phyloP scores from a whole-genome alignment of 805 yeast species.

The Candida endomychidarum region DNA sequence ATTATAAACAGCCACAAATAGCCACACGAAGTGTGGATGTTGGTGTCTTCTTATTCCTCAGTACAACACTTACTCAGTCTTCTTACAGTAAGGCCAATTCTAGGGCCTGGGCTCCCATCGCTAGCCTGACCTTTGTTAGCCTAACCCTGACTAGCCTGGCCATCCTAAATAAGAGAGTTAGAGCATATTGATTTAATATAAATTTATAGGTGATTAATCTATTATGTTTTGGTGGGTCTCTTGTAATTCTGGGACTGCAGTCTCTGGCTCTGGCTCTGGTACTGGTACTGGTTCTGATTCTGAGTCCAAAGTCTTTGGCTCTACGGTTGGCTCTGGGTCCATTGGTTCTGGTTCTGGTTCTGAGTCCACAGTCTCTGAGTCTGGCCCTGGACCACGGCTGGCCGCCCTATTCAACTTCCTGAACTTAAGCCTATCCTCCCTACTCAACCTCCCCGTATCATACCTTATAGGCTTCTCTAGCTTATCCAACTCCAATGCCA shows the following conservation, averaged over 20 bases:
- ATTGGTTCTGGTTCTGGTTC: neutral
- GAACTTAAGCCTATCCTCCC: conserved; percentile 34
- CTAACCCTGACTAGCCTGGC: too few species aligned
- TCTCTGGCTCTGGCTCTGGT: neutral
- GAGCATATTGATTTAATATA: too few species aligned
- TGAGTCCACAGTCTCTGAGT: neutral
- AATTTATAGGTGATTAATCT: too few species aligned
- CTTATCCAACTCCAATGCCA: conserved; percentile 33
- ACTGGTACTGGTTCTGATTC: too few species aligned
- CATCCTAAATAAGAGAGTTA: too few species aligned
- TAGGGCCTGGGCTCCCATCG: too few species aligned
- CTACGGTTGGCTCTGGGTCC: neutral
- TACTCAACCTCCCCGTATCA: conserved; percentile 23
- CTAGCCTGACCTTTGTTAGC: too few species aligned
- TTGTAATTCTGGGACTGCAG: neutral
- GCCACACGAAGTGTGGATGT: too few species aligned
- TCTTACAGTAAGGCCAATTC: too few species aligned
- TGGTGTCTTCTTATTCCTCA: too few species aligned
- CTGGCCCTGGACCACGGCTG: neutral
- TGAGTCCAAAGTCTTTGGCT: neutral
- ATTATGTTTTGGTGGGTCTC: too few species aligned
- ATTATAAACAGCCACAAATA: conserved; percentile 17
- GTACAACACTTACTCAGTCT: too few species aligned
- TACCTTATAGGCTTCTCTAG: conserved; percentile 13
- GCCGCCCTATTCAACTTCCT: conserved; percentile 23